Evolutionary conservation across 2,329 filamentous ascomycete genomes (phyloP), one percentile per base, ranked within the genome.

Genomic region (Arthroderma uncinatum): DNA sequence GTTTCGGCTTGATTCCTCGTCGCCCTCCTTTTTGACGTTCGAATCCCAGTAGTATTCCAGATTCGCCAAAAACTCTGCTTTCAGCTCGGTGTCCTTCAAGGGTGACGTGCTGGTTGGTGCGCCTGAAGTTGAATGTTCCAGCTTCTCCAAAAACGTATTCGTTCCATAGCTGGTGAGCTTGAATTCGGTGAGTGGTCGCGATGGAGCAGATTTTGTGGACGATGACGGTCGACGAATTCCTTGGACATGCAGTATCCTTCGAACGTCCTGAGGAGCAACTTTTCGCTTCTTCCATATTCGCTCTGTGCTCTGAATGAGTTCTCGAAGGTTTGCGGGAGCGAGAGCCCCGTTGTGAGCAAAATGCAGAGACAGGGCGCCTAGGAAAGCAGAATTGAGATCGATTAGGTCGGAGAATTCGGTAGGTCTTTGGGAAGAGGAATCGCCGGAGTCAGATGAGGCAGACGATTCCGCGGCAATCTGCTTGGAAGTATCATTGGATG

Each of bases 251-350:
- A 91, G 70, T 61, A 84, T 80, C 60, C 81, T 77, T 60, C 82
- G 82, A 52, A 90, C 74, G 64, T 91, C 86, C 40, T 82, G 80
- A 0, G 80, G 71, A 0, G 77, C 79, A 14, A 89, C 84, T 57
- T 78, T 77, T 33, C 85, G 79, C 72, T 86, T 89, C 59, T 85
- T 84, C 86, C 86, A 91, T 37, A 84, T 75, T 61, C 82, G 79
- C 10, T 85, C 81, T 40, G 88, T 76, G 57, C 82, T 78, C 8
- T 82, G 82, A 34, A 80, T 77, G 36, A 90, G 75, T 30, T 77
- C 73, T 36, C 78, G 75, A 47, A 89, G 69, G 64, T 89, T 84
- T 23, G 83, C 80, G 0, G 87, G 83, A 0, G 80, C 76, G 50
- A 77, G 74, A 30, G 74, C 73, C 59, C 84, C 83, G 68, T 85